phyloP scores from a whole-genome alignment of 257 asterid genomes.

The Plectranthus barbatus region DNA sequence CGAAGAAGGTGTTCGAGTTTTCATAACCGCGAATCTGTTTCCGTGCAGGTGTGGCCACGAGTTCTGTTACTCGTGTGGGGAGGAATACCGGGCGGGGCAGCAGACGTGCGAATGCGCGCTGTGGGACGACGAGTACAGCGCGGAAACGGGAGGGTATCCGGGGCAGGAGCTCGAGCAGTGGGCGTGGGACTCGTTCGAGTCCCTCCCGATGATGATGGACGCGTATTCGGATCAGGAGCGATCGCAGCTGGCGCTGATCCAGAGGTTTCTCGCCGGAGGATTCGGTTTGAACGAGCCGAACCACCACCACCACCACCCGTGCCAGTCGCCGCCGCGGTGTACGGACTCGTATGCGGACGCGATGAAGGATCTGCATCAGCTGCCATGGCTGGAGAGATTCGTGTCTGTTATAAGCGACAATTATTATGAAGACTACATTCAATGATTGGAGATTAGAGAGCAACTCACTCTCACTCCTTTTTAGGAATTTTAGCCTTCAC shows the following conservation, averaged over 20 bases:
- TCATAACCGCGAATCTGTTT: neutral
- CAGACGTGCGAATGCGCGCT: constrained; percentile 63
- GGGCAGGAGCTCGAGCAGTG: constrained; percentile 67
- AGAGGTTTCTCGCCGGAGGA: constrained; percentile 84
- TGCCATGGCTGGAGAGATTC: constrained; percentile 96
- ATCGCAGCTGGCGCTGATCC: constrained; percentile 86
- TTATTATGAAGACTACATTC: constrained; percentile 66
- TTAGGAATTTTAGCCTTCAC: neutral
- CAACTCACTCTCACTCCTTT: constrained; percentile 35
- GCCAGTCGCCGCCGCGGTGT: constrained; percentile 61
- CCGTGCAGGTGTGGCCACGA: constrained; percentile 82
- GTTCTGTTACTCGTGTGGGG: constrained; percentile 80
- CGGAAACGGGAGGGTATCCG: constrained; percentile 31
- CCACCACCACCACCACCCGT: constrained; percentile 27
- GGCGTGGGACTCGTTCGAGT: constrained; percentile 87
- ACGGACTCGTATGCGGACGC: constrained; percentile 78
- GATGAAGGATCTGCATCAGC: constrained; percentile 91
- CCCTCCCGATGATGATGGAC: constrained; percentile 67
- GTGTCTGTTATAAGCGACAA: constrained; percentile 83
- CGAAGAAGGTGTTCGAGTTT: neutral
- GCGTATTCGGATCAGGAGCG: constrained; percentile 91
- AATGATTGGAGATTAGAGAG: constrained; percentile 30
- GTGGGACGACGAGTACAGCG: constrained; percentile 55
- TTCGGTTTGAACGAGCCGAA: constrained; percentile 58
- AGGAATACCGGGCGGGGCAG: constrained; percentile 39